Conservation (phyloP, 176 grass and related monocot species). For the Pontederia crassipes region DNA sequence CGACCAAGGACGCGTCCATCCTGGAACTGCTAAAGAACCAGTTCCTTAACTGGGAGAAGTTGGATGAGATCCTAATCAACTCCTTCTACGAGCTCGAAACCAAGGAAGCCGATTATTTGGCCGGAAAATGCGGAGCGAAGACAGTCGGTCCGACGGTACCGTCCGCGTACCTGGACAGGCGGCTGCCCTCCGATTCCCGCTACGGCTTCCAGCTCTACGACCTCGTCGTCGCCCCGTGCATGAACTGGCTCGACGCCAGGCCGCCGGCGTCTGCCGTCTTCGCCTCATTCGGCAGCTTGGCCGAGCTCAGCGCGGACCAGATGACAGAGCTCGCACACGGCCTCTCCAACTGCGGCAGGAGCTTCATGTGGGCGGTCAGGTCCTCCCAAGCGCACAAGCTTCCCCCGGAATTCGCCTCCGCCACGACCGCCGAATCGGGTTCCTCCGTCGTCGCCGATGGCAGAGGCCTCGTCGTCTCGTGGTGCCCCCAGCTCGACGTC, state of each 20-base stretch:
- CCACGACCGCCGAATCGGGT: neutral
- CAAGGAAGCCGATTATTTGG: conserved; percentile 65
- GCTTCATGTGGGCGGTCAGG: conserved; percentile 65
- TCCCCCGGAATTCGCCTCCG: conserved; percentile 4
- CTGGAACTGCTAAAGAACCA: conserved; percentile 38
- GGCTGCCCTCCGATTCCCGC: conserved; percentile 29
- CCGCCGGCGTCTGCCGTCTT: conserved; percentile 47
- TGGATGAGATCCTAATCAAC: conserved; percentile 60
- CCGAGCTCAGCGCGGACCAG: conserved; percentile 20
- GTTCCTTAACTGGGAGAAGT: conserved; percentile 39
- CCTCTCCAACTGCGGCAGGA: conserved; percentile 30
- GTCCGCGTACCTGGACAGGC: conserved; percentile 32
- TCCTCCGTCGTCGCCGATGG: neutral
- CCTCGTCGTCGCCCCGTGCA: conserved; percentile 32
- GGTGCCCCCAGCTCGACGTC: conserved; percentile 70
- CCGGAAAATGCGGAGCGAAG: conserved; percentile 39
- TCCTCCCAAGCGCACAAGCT: conserved; percentile 51
- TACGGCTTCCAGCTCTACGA: conserved; percentile 69
- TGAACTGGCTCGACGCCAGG: conserved; percentile 36
- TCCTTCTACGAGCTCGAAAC: conserved; percentile 68
- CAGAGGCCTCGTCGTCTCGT: conserved; percentile 35
- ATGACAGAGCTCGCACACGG: conserved; percentile 41
- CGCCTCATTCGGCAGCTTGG: conserved; percentile 70
- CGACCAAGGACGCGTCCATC: conserved; percentile 22
- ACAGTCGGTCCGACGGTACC: conserved; percentile 75